Evolutionary conservation across 257 asterid species (phyloP), one percentile per base, ranked within the genome.

Genomic region (Orobanche coerulescens): DNA sequence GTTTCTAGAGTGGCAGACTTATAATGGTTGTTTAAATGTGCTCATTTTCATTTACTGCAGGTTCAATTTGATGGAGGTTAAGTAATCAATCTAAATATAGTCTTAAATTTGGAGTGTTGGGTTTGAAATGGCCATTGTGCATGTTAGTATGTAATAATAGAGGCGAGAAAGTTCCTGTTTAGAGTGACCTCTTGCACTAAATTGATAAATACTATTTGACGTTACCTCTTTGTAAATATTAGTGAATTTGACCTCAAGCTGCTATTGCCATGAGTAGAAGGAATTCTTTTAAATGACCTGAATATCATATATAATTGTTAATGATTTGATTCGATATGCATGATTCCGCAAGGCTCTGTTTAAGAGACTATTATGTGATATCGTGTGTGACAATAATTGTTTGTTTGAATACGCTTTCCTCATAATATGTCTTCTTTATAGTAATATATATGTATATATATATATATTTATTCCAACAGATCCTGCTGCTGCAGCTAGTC

Each of bases 401-500:
- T 46, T n/a, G 14, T 44, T 67, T 25, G 8, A 34, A 8, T 30
- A 40, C 60, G 44, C 24, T 3, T 63, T 47, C 62, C 14, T 39
- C 11, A 25, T 61, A 31, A 56, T 9, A 4, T 53, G 5, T 53
- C 61, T 53, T 28, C 44, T 46, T 58, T 65, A 73, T 58, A 15
- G 23, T 53, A 37, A 47, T 58, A 23, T 58, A 5, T 47, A 9
- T 22, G 7, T 44, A n/a, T n/a, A n/a, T n/a, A n/a, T n/a, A n/a
- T n/a, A n/a, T n/a, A n/a, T n/a, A n/a, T n/a, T 64, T 58, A 18
- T 68, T 73, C 54, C 71, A 48, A 73, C 82, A 81, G 95, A 83
- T 81, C 85, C 78, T 44, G 68, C 92, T 63, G 82, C 78, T 36
- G 75, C 85, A 30, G 82, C 82, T 65, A 72, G 56, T 73, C 92